Evolutionary conservation across 768 basidiomycete species (phyloP), one percentile per base, ranked within the genome.

Genomic region (Termitomyces sp.): DNA sequence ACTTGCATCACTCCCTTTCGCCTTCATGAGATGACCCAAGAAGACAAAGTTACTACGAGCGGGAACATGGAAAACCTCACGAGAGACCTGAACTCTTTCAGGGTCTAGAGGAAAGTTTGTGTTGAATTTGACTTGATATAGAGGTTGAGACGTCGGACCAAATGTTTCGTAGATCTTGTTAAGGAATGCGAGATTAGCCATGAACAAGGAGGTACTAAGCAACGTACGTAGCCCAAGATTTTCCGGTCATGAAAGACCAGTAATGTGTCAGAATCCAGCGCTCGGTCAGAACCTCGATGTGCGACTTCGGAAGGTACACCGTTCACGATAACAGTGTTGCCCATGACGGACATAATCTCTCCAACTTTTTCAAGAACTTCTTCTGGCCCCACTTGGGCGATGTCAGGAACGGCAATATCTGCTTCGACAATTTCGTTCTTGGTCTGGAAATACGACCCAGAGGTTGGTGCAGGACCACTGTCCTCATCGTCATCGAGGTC

Each of bases 1-100:
- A 68, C 91, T 94, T 22, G 96, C 96, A 67, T 98, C 96, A 65
- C 92, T 94, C 45, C 96, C 96, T 70, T 88, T 95, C 63, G 85
- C 71, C 18, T 76, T 79, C 61, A 84, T 82, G 50, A 98, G 81
- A 50, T 88, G 84, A 40, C 82, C 79, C 49, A 94, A 81, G 71
- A 92, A 94, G 55, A 98, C 89, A 70, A 95, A 96, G 46, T 84
- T 81, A 73, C 94, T 95, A 45, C 85, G 85, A 44, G 80, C 77
- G 1, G 92, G 90, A 39, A 94, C 84, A 73, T 96, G 94, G 73
- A 87, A 98, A 36, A 98, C 88, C 60, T 85, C 79, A 33, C 85
- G 82, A 28, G 82, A 81, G 18, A 84, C 62, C 58, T 73, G 73
- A 45, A 89, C 79, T 67, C 81, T 83, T 57, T 82, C 78, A 13